Evolutionary conservation across 1,284 basidiomycete species (phyloP).

Genomic region (Sanghuangporus weigelae): DNA sequence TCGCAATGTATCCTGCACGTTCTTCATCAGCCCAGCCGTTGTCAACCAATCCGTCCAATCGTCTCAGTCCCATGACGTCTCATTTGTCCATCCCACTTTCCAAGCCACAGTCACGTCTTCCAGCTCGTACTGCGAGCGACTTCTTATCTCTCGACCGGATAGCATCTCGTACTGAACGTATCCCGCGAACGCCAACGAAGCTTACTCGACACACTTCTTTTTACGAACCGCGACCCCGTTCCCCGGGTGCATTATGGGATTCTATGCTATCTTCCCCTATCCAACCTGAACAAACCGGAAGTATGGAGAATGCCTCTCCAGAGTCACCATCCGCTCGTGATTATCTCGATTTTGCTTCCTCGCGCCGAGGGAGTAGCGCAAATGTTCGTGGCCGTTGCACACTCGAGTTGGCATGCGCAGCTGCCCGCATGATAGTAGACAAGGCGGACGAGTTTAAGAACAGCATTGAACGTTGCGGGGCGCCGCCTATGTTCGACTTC

Average conservation of each 20-base stretch:
- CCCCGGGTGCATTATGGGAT: conserved; percentile 10
- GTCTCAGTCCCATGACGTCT: background rate
- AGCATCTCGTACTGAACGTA: conserved; percentile 12
- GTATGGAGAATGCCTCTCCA: background rate
- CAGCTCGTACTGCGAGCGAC: background rate
- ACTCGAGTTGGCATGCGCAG: conserved; percentile 18
- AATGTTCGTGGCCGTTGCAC: conserved; percentile 1
- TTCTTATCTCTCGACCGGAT: conserved; percentile 13
- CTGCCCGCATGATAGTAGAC: conserved; percentile 10
- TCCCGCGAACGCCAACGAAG: conserved; percentile 11
- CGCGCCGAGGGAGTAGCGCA: background rate
- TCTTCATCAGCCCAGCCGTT: background rate
- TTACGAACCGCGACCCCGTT: background rate
- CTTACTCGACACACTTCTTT: conserved; percentile 1
- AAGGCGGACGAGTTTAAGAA: background rate
- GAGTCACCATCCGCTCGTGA: conserved; percentile 13
- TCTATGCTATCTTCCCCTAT: conserved; percentile 17
- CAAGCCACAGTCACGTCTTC: background rate
- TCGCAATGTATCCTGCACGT: background rate
- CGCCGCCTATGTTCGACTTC: background rate
- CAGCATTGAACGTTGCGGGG: background rate
- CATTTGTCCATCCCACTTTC: background rate
- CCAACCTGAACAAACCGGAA: background rate
- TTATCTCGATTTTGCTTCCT: conserved; percentile 14
- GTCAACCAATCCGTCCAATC: background rate